Evolutionary conservation across 805 yeast species (phyloP).

Genomic region (Teunomyces panamensis): DNA sequence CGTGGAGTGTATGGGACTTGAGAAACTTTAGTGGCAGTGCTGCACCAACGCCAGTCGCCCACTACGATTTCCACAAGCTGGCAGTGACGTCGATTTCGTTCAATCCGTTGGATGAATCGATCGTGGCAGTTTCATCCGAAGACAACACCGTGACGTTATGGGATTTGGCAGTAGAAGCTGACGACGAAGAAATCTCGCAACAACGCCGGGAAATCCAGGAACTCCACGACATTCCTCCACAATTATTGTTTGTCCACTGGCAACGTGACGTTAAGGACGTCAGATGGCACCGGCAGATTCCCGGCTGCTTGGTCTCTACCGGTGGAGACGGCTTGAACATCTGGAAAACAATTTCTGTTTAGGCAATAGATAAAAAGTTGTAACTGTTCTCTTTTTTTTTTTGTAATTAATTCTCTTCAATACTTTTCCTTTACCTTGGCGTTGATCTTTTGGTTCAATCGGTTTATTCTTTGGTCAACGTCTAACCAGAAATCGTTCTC

Average conservation of each 20-base stretch:
- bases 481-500: slow-evolving; percentile 30
- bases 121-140: slow-evolving; percentile 92
- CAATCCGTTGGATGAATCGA: slow-evolving; percentile 93
- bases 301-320: slow-evolving; percentile 91
- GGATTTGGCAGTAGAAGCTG: slow-evolving; percentile 99
- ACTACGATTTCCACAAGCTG: slow-evolving; percentile 90
- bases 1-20: slow-evolving; percentile 98
- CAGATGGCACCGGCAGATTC: slow-evolving; percentile 96
- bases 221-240: slow-evolving; percentile 89
- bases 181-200: slow-evolving; percentile 90
- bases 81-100: slow-evolving; percentile 91
- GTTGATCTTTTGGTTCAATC: not conserved
- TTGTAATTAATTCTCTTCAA: not conserved
- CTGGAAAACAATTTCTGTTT: slow-evolving; percentile 96
- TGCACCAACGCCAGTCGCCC: slow-evolving; percentile 80
- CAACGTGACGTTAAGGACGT: slow-evolving; percentile 97
- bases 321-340: slow-evolving; percentile 93
- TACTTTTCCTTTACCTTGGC: not conserved
- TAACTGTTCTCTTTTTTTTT: no score
- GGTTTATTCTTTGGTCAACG: slow-evolving; percentile 14
- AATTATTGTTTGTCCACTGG: slow-evolving; percentile 95
- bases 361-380: slow-evolving; percentile 11
- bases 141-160: slow-evolving; percentile 96
- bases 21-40: slow-evolving; percentile 67
- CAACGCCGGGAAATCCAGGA: slow-evolving; percentile 78